Base-by-base conservation (phyloP, 768 basidiomycete genomes). In the Phylloporus sp. region DNA sequence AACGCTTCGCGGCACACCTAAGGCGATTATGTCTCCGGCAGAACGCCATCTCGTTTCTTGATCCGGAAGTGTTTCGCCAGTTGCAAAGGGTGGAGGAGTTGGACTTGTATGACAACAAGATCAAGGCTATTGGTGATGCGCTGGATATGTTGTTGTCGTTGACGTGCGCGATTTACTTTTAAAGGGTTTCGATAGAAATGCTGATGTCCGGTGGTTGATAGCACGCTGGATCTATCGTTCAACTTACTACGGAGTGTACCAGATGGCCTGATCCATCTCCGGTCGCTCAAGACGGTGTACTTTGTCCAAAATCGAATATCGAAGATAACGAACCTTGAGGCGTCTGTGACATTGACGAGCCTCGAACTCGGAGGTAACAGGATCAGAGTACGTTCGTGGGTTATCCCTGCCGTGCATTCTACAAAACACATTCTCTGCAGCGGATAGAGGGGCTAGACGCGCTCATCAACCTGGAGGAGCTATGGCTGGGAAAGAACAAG, bases 401-500 rank as follows among this genome's bases (percentile, higher is more conserved):
- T 52, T 23, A 39, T 50, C 42, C 13, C 35, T 16, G 5, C 24
- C 41, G 27, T 46, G 1, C 12, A 28, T 46, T 18, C 15, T 44
- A 46, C 54, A 38, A n/a, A 4, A 58, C 50, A 8, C 22, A 3
- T 50, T 49, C 10, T 52, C n/a, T 27, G 10, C 54, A 97, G 94
- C 81, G 77, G 73, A 95, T 99, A 51, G 91, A 97, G 66, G 86
- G 86, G 35, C 70, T 98, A 4, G 90, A 91, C 11, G 75, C 80
- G 1, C 73, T 97, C 34, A 80, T 85, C 1, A 89, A 87, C 57
- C 73, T 99, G 10, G 91, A 94, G 58, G 94, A 97, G 61, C 74
- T 99, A 3, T 98, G 95, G 93, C 72, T 98, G 3, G 97, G 97
- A 8, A 99, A 99, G 78, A 99, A 99, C 68, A 99, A 97, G 73